Conservation (phyloP, 306 rosid genomes). For the Elaeagnus macrophylla region DNA sequence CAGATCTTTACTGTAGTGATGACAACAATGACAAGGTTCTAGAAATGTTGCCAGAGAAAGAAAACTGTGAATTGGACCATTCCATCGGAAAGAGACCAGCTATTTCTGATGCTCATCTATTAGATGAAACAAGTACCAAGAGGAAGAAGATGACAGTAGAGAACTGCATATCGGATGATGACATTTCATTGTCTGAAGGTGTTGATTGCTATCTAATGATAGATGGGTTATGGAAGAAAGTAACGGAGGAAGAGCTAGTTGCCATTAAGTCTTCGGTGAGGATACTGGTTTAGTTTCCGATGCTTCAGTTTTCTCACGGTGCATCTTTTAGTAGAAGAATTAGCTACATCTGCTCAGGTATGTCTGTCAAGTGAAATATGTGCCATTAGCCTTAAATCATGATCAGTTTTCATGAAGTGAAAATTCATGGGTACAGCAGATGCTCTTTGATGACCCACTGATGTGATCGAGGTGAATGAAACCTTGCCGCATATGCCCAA, state of each 20-base stretch:
- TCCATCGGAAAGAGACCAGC: conserved; percentile 42
- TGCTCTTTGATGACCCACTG: too few relatives aligned
- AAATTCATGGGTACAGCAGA: too few relatives aligned
- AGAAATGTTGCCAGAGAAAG: conserved; percentile 17
- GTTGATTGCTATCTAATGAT: conserved; percentile 40
- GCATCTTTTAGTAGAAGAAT: neutral
- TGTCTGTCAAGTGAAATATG: neutral
- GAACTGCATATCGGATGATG: conserved; percentile 7
- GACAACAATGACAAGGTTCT: conserved; percentile 7
- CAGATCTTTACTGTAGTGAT: conserved; percentile 38
- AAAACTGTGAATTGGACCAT: conserved; percentile 20
- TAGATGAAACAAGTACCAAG: conserved; percentile 41
- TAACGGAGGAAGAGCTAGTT: conserved; percentile 47
- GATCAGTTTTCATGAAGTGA: too few relatives aligned
- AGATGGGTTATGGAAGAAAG: conserved; percentile 53
- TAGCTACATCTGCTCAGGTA: neutral
- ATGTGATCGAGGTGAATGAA: too few relatives aligned
- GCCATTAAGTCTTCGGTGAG: conserved; percentile 51
- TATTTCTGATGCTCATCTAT: conserved; percentile 28
- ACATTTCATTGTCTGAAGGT: conserved; percentile 18
- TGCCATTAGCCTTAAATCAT: neutral
- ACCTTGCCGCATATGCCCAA: too few relatives aligned
- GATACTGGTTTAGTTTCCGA: conserved; percentile 32
- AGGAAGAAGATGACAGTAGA: conserved; percentile 42
- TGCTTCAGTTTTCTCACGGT: neutral